Evolutionary conservation across 176 grass and related monocot species (phyloP).

Genomic region (Hordeum marinum): DNA sequence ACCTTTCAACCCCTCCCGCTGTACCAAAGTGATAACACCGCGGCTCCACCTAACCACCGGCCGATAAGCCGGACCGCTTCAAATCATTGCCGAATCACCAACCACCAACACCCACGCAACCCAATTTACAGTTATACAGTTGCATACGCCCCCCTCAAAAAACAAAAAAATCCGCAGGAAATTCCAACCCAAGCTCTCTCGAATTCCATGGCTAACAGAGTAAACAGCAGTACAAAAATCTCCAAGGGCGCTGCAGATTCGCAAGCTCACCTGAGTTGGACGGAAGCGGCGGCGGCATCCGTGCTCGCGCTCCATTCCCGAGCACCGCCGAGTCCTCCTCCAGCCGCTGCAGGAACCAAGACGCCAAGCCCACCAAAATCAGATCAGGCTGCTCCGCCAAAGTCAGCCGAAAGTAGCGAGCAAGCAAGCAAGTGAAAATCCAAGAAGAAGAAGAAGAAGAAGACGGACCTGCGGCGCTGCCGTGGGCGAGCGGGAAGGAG

Average conservation of each 20-base stretch:
- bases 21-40: background rate
- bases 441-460: background rate
- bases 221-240: background rate
- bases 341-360: background rate
- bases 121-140: background rate
- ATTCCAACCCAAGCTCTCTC: background rate
- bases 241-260: background rate
- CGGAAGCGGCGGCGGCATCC: background rate
- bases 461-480: background rate
- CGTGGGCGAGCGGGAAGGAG: slow-evolving; percentile 1
- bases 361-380: background rate
- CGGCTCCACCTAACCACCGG: background rate
- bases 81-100: background rate
- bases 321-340: background rate
- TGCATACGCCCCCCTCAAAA: background rate
- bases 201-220: background rate
- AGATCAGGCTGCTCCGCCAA: background rate
- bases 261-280: background rate
- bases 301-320: background rate
- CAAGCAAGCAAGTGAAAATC: background rate
- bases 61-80: background rate
- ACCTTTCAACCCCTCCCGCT: background rate
- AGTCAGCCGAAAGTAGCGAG: background rate
- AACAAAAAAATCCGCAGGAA: background rate
- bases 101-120: no score